Conservation (phyloP, 805 yeast species). For the Saturnispora halmiae region DNA sequence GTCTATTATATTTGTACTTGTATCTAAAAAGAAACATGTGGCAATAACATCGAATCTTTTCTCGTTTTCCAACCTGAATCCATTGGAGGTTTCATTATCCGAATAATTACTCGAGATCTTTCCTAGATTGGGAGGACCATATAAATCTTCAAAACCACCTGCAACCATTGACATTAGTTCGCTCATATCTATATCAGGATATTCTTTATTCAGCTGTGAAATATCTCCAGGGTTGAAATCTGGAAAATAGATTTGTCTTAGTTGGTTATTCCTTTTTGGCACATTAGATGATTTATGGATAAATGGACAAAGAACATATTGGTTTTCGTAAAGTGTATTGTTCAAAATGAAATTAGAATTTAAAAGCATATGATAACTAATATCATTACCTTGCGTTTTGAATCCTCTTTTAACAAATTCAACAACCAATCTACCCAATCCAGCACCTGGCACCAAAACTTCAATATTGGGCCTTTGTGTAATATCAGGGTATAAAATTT, state of each 20-base stretch:
- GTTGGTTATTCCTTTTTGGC: conserved; percentile 36
- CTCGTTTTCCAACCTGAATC: conserved; percentile 34
- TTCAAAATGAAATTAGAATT: conserved; percentile 48
- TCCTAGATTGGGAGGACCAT: conserved; percentile 39
- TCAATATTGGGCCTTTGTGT: conserved; percentile 31
- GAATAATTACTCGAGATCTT: conserved; percentile 30
- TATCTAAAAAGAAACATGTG: conserved; percentile 57
- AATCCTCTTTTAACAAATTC: conserved; percentile 50
- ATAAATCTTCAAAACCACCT: conserved; percentile 62
- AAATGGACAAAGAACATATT: conserved; percentile 42
- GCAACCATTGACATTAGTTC: conserved; percentile 63
- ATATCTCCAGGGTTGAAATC: conserved; percentile 39
- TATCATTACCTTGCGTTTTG: conserved; percentile 58
- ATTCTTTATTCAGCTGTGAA: conserved; percentile 24
- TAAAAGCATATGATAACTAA: conserved; percentile 55
- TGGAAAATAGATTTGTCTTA: conserved; percentile 44
- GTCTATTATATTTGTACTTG: conserved; percentile 51
- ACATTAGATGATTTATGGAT: conserved; percentile 45
- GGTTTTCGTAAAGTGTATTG: conserved; percentile 32
- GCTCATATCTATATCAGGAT: conserved; percentile 35
- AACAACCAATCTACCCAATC: conserved; percentile 49
- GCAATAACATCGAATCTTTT: conserved; percentile 37
- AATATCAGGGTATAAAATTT: conserved; percentile 31
- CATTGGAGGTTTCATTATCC: conserved; percentile 30
- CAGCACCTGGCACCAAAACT: conserved; percentile 56